phyloP scores from a whole-genome alignment of 1,284 basidiomycete genomes.

The Megacollybia platyphylla region DNA sequence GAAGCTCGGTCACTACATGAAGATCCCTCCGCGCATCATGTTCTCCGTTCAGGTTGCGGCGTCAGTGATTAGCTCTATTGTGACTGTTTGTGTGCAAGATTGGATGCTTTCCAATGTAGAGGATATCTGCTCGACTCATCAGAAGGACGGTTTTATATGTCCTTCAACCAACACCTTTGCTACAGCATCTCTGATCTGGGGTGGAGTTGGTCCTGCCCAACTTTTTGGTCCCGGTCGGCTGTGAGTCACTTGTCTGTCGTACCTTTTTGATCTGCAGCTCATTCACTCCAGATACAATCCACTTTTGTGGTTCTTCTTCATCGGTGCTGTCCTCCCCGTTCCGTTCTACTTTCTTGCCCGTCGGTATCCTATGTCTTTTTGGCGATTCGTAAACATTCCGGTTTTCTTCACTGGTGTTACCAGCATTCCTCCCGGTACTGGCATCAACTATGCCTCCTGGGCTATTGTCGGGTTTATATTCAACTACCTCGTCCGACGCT shows the following conservation, averaged over 20 bases:
- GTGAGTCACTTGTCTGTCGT: slow-evolving; percentile 18
- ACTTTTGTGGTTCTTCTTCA: slow-evolving; percentile 62
- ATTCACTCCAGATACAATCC: slow-evolving; percentile 29
- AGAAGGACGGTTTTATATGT: slow-evolving; percentile 13
- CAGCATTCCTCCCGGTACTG: slow-evolving; percentile 62
- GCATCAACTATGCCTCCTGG: slow-evolving; percentile 49
- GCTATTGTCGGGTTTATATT: slow-evolving; percentile 45
- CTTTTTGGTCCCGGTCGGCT: slow-evolving; percentile 54
- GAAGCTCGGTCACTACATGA: slow-evolving; percentile 43
- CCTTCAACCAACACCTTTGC: slow-evolving; percentile 35
- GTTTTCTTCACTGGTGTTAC: slow-evolving; percentile 58
- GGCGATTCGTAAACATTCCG: slow-evolving; percentile 72
- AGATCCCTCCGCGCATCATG: slow-evolving; percentile 35
- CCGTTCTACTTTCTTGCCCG: slow-evolving; percentile 74
- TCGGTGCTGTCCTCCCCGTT: slow-evolving; percentile 64
- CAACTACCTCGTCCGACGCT: slow-evolving; percentile 34
- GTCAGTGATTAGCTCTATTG: slow-evolving; percentile 26
- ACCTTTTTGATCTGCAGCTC: slow-evolving; percentile 9
- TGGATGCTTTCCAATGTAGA: slow-evolving; percentile 31
- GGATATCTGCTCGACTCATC: slow-evolving; percentile 10
- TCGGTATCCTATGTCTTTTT: slow-evolving; percentile 64
- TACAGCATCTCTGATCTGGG: slow-evolving; percentile 68
- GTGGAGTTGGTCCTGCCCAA: slow-evolving; percentile 63
- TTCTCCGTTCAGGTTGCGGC: slow-evolving; percentile 28
- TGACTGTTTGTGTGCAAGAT: slow-evolving; percentile 27